A percentile compares a stretch with the other conserved stretches of the same genome.
Conservation (phyloP, 116 monocot genomes). For the Cymodocea nodosa region DNA sequence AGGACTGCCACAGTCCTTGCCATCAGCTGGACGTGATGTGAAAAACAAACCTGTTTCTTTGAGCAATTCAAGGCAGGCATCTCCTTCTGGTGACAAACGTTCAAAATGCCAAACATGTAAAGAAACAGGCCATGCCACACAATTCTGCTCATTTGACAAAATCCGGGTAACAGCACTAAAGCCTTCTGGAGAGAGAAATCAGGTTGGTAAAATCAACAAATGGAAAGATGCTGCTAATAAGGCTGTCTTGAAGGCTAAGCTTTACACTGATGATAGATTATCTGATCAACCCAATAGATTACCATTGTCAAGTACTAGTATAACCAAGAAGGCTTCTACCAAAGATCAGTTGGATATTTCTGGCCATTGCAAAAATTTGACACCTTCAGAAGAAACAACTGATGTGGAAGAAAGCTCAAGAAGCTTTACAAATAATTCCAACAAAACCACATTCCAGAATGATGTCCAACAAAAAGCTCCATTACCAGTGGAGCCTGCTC, state of each 20-base stretch:
- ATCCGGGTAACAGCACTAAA: conserved; percentile 32
- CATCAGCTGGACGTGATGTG: conserved; percentile 17
- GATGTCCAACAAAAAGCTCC: conserved; percentile 9
- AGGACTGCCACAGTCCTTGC: conserved; percentile 2
- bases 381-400: conserved; percentile 11
- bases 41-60: conserved; percentile 16
- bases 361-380: conserved; percentile 3
- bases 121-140: conserved; percentile 55
- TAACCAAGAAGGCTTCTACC: conserved; percentile 7
- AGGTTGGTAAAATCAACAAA: conserved; percentile 18
- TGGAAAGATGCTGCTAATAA: conserved; percentile 40
- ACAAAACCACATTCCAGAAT: conserved; percentile 7
- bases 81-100: conserved; percentile 11
- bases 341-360: conserved; percentile 12
- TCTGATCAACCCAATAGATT: conserved; percentile 19
- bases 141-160: conserved; percentile 43
- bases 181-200: conserved; percentile 30
- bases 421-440: conserved; percentile 9
- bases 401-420: conserved; percentile 11
- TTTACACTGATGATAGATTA: conserved; percentile 12
- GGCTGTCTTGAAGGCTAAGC: conserved; percentile 13
- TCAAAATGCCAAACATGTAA: conserved; percentile 39
- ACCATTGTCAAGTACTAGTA: conserved; percentile 3
- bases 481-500: conserved; percentile 3
- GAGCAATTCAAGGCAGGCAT: conserved; percentile 14